These are phyloP conservation scores for Sugiyamaella boreocaroliniensis DNA, from an alignment of 805 yeast species.

Conservation along the genomic window DNA sequence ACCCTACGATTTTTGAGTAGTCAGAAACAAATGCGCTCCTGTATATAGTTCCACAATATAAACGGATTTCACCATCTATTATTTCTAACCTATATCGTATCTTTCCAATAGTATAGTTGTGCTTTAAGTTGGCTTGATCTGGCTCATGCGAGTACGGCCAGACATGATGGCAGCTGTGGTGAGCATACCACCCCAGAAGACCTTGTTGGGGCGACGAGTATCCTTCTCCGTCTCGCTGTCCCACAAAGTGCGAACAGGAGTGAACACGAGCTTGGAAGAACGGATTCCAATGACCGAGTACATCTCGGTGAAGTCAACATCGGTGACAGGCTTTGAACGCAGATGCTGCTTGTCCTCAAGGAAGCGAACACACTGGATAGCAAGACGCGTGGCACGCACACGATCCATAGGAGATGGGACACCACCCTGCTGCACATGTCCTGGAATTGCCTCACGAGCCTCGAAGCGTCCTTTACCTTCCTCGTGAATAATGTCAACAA, in stretches of 20 bases:
- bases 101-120: not conserved
- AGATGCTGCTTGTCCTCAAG: conserved; percentile 49
- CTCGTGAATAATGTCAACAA: conserved; percentile 77
- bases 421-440: conserved; percentile 97
- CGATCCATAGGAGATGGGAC: conserved; percentile 93
- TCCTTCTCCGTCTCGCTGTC: conserved; percentile 79
- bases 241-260: conserved; percentile 67
- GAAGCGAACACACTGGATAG: conserved; percentile 82
- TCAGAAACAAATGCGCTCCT: not conserved
- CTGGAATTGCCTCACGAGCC: conserved; percentile 92
- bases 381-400: conserved; percentile 80
- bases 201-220: conserved; percentile 79
- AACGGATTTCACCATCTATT: too few species aligned
- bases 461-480: conserved; percentile 75
- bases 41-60: not conserved
- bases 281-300: conserved; percentile 77
- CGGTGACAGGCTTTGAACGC: conserved; percentile 6
- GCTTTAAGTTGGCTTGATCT: not conserved
- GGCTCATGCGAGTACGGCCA: conserved; percentile 26
- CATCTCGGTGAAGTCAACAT: conserved; percentile 8
- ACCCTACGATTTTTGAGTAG: conserved; percentile 6
- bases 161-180: conserved; percentile 80
- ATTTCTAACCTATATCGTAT: not conserved
- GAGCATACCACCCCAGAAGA: conserved; percentile 74
- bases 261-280: conserved; percentile 67